Evolutionary conservation across 345 rosid species (phyloP), one percentile per base, ranked within the genome.

Genomic region (Viola odorata): DNA sequence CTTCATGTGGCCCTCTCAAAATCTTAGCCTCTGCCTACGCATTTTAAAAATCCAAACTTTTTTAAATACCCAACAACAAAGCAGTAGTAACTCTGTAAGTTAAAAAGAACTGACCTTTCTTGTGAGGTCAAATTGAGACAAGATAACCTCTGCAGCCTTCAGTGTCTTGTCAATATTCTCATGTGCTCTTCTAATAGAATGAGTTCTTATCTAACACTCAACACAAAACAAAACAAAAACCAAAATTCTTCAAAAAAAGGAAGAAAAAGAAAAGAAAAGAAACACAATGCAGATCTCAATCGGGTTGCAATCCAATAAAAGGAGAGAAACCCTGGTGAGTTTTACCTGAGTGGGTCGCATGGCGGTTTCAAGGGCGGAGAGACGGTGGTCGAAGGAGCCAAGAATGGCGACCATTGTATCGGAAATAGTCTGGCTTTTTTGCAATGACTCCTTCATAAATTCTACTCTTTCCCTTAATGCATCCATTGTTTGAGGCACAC

Each of bases 281-380:
- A 60, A 39, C 8, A 12, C 49, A 44, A 40, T 41, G 37, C 60
- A 67, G 42, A 69, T 38, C 37, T 42, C 12, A 12, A 17, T 49
- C 48, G 38, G 38, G 13, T 47, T 23, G 32, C 32, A 23, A 23
- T 23, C 32, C 1, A 23, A 23, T 23, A 23, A 23, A 45, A 15
- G 6, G 47, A 47, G 63, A 3, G 37, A 64, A 53, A 54, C 37
- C 41, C 49, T 38, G 51, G 53, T 59, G 44, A 16, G 15, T 39
- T 12, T 17, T 47, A 82, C 98, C 95, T 94, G 99, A 54, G 99
- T 88, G 13, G 99, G 97, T 10, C 97, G 96, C 99, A 94, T 84
- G 77, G 97, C 99, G 64, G 99, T 90, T 68, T 94, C 97, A 49
- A 94, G 95, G 63, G 96, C 88, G 36, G 99, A 90, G 79, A 94